Percentiles rank a stretch among this genome's conserved stretches.
Conservation (phyloP, 441 rosid genomes). For the Erysimum cheiri region DNA sequence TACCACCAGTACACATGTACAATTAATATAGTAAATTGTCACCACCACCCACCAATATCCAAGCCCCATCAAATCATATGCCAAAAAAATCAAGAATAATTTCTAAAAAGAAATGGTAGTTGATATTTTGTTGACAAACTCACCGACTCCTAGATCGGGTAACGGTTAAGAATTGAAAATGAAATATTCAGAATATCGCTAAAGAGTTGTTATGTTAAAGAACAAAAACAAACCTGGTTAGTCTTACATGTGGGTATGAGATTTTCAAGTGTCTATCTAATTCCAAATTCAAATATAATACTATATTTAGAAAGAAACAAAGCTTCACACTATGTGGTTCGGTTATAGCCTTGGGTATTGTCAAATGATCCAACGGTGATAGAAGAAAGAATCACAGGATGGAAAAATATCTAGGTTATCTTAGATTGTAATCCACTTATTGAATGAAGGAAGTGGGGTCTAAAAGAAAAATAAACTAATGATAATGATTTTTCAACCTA, state of each 20-base stretch:
- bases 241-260: slow-evolving; percentile 1
- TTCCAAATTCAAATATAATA: slow-evolving; percentile 20
- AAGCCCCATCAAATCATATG: slow-evolving; percentile 33
- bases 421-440: slow-evolving; percentile 37
- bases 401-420: slow-evolving; percentile 28
- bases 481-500: slow-evolving; percentile 23
- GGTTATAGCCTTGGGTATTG: slow-evolving; percentile 18
- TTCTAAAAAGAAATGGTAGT: slow-evolving; percentile 10
- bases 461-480: not conserved
- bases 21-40: slow-evolving; percentile 28
- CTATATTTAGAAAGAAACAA: slow-evolving; percentile 34
- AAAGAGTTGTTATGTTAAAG: slow-evolving; percentile 2
- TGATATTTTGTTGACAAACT: slow-evolving; percentile 29
- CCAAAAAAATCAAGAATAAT: not conserved
- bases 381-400: slow-evolving; percentile 13
- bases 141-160: slow-evolving; percentile 43
- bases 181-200: not conserved
- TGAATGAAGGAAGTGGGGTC: slow-evolving; percentile 32
- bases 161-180: slow-evolving; percentile 30
- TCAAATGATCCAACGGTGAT: slow-evolving; percentile 35
- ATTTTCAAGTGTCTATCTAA: not conserved
- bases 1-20: slow-evolving; percentile 9
- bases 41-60: slow-evolving; percentile 38
- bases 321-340: slow-evolving; percentile 26
- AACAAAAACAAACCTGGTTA: slow-evolving; percentile 15